Evolutionary conservation across 2,329 filamentous ascomycete genomes (phyloP), one percentile per base, ranked within the genome.

Genomic region (Daldinia eschscholtzii): DNA sequence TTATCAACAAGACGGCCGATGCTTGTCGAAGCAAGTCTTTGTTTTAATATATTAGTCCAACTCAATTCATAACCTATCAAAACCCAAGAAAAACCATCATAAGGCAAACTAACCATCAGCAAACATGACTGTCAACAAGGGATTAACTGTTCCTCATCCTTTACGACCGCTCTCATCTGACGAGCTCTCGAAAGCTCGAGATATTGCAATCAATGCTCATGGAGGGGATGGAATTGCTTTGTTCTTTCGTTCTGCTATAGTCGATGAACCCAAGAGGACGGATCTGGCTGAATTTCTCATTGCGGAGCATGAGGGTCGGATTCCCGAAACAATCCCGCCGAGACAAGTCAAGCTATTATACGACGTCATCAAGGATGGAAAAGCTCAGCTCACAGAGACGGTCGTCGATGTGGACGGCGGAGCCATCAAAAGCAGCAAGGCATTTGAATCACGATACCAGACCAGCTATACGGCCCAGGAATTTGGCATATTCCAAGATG

Each of bases 271-370:
- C 3, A 74, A 71, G 55, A 74, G 68, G 60, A 67, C 72, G 6
- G 76, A 77, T 0, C 68, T 79, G 7, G 59, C 68, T 23, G 57
- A 64, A 26, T 77, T 74, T 63, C 70, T 79, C 26, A 60, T 57
- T n/a, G 76, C 75, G 1, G 77, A 79, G 60, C 77, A 79, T 63
- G 74, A 72, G 12, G 75, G 75, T 10, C 56, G 72, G 30, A 20
- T 67, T 23, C 72, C 76, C 28, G 64, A 68, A 4, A 37, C 61
- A 15, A 57, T 60, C 15, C 74, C 73, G 20, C 68, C 84, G 1
- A 83, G 86, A 59, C 81, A 80, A 62, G 80, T 84, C 41, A 80
- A 81, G 71, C 82, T 87, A 63, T 74, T 83, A 60, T 84, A 84
- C 74, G 82, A 84, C 62, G 76, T 80, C 3, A 77, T 83, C 58